A percentile compares a stretch with the other conserved stretches of the same genome.
Evolutionary conservation across 2,329 filamentous ascomycete genomes (phyloP).

Genomic region (Venturia oleaginea): DNA sequence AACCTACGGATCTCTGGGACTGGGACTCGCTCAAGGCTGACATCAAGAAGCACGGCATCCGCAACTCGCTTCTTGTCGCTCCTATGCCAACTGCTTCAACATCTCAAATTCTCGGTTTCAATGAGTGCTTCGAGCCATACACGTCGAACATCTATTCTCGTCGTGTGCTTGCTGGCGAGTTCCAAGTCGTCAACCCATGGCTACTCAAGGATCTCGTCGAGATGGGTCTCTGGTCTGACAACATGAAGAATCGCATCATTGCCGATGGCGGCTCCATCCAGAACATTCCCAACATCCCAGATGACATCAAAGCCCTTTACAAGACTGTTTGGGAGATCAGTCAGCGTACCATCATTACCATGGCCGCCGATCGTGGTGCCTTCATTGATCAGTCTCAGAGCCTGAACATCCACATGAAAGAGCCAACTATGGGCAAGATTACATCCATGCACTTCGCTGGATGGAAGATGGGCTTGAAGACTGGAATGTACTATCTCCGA

Average conservation of each 20-base stretch:
- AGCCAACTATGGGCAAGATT: conserved; percentile 99
- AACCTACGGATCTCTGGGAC: conserved; percentile 90
- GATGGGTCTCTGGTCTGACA: conserved; percentile 95
- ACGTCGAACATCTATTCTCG: conserved; percentile 99
- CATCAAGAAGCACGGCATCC: conserved; percentile 86
- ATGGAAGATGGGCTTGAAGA: conserved; percentile 99
- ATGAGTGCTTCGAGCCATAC: conserved; percentile 99
- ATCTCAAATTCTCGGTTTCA: conserved; percentile 96
- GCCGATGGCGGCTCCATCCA: conserved; percentile 92
- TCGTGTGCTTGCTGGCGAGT: conserved; percentile 93
- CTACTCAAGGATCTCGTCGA: conserved; percentile 96
- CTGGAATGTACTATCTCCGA: conserved; percentile 99
- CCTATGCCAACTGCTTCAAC: conserved; percentile 98
- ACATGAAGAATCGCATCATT: conserved; percentile 99
- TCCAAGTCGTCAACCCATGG: conserved; percentile 99
- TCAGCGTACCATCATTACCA: conserved; percentile 89
- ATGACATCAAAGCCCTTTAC: conserved; percentile 93
- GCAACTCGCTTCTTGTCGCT: conserved; percentile 89
- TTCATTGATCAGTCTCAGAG: conserved; percentile 99
- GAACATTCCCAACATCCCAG: conserved; percentile 92
- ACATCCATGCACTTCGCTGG: conserved; percentile 99
- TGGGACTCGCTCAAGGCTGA: conserved; percentile 83
- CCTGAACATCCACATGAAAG: conserved; percentile 98
- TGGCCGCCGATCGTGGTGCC: conserved; percentile 95
- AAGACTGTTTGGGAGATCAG: conserved; percentile 99